Evolutionary conservation across 2,329 filamentous ascomycete genomes (phyloP).

Genomic region (Fusarium praegraminearum): DNA sequence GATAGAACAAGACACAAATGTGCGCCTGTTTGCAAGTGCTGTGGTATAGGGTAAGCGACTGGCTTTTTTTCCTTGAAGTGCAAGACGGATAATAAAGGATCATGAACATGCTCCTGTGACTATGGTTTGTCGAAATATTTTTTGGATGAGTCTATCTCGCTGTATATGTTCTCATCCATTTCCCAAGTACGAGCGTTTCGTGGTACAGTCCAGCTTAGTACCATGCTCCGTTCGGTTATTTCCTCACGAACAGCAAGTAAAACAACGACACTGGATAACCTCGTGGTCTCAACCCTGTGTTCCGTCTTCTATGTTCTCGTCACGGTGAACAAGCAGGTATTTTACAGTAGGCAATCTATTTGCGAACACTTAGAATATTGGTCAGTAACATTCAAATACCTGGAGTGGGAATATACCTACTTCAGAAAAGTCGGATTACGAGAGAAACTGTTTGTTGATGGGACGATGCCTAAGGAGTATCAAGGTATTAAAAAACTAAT

Average conservation of each 20-base stretch:
- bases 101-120: too few relatives aligned
- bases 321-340: not conserved
- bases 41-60: not conserved
- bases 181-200: not conserved
- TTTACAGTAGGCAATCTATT: not conserved
- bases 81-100: not conserved
- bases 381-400: not conserved
- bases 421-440: not conserved
- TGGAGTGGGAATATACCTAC: not conserved
- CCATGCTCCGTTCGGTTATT: not conserved
- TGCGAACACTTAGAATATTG: not conserved
- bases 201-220: not conserved
- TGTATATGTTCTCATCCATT: not conserved
- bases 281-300: too few relatives aligned
- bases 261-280: too few relatives aligned
- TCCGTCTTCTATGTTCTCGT: too few relatives aligned
- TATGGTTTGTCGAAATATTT: not conserved
- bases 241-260: not conserved
- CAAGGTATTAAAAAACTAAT: not conserved
- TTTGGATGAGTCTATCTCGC: not conserved
- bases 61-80: not conserved
- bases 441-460: not conserved
- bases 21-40: too few relatives aligned
- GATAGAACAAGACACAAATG: not conserved
- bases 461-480: not conserved